Conservation (phyloP, 2,329 filamentous ascomycete genomes). For the Aspergillus phoenicis region DNA sequence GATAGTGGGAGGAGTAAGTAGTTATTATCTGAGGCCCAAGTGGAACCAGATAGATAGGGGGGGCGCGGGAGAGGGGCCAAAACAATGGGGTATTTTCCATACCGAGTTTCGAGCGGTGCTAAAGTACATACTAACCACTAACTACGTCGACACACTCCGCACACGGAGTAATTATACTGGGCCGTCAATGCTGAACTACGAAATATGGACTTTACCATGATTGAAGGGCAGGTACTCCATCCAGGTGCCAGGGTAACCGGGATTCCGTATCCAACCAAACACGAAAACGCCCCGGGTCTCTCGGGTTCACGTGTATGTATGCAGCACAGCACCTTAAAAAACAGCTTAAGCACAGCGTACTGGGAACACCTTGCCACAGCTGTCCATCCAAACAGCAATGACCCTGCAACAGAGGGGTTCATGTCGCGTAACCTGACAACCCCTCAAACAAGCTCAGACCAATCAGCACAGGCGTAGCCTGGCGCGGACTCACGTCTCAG, state of each 20-base stretch:
- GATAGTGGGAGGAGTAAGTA: too few species aligned
- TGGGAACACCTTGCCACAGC: constrained; percentile 1
- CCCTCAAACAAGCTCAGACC: constrained; percentile 12
- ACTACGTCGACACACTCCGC: background rate
- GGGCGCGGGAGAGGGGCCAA: background rate
- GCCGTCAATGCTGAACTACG: background rate
- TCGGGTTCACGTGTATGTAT: constrained; percentile 19
- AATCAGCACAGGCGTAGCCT: constrained; percentile 13
- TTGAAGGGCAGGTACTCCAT: background rate
- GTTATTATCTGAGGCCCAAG: background rate
- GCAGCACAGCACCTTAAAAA: constrained; percentile 8
- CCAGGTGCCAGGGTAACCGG: background rate
- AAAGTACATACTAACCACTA: background rate
- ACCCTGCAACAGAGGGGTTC: background rate
- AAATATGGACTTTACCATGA: background rate
- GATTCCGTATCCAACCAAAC: background rate
- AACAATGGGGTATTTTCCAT: background rate
- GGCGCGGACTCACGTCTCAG: background rate
- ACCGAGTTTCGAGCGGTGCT: background rate
- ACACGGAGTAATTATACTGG: background rate
- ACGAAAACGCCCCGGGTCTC: background rate
- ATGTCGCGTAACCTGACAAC: constrained; percentile 9
- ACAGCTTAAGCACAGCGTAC: constrained; percentile 3
- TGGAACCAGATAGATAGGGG: background rate
- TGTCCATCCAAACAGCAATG: background rate